phyloP scores from a whole-genome alignment of 164 flowering plant species.

The Chimonanthus praecox region DNA sequence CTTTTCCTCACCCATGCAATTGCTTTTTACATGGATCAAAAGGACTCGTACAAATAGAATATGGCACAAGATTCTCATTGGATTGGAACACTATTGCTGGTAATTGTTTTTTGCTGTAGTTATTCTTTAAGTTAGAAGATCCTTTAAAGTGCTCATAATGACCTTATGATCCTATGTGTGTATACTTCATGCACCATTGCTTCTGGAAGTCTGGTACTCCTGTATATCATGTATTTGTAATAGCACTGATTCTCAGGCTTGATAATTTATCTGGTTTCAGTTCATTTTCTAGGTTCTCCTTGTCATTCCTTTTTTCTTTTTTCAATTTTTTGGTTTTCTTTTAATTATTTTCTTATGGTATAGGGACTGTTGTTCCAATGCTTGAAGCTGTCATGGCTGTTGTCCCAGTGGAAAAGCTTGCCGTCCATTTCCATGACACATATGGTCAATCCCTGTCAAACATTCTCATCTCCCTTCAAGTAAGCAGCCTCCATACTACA shows the following conservation, averaged over 20 bases:
- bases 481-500: slow-evolving; percentile 16
- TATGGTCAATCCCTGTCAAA: slow-evolving; percentile 97
- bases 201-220: not conserved
- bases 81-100: not conserved
- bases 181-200: not conserved
- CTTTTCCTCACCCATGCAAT: not conserved
- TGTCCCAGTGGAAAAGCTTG: slow-evolving; percentile 85
- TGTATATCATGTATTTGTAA: not conserved
- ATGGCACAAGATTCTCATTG: not conserved
- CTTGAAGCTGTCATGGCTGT: slow-evolving; percentile 91
- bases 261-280: not conserved
- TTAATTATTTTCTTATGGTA: not conserved
- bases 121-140: not conserved
- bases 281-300: not conserved
- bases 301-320: not conserved
- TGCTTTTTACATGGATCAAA: not conserved
- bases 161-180: too few species aligned
- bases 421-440: slow-evolving; percentile 99
- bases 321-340: too few species aligned
- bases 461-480: slow-evolving; percentile 85
- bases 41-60: not conserved
- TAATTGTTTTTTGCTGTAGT: not conserved
- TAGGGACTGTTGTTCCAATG: slow-evolving; percentile 92
- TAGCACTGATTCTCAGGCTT: not conserved
- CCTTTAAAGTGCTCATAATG: not conserved